Evolutionary conservation across 2,329 filamentous ascomycete genomes (phyloP), one percentile per base, ranked within the genome.

Genomic region (Emmonsiellopsis sp.): DNA sequence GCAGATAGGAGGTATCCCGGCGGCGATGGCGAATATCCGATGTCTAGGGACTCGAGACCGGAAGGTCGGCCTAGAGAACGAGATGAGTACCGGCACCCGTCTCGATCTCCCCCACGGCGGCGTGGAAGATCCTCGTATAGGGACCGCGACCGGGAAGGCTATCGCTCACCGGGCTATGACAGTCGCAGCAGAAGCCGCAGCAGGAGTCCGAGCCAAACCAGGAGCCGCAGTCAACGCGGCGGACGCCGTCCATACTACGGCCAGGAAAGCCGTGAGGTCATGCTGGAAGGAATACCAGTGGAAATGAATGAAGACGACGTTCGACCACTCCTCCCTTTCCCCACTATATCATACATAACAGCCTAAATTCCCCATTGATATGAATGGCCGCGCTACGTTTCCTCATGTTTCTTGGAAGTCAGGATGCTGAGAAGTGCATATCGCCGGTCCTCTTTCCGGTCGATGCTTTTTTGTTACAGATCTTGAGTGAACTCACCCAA

Each of bases 401-500:
- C 49, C 53, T 52, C 53, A 42, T 47, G 17, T 50, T 56, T 59
- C 57, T 58, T 65, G 63, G 51, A 59, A 63, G 61, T 60, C 63
- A 65, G 57, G 56, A 66, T 56, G 64, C 72, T 74, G 67, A 74
- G 69, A 67, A 61, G 57, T 71, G 58, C 58, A 62, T 65, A 58
- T 69, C 64, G 54, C 65, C 65, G 65, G 63, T 49, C 46, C 27
- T 59, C 14, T 55, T 60, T 58, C 65, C 62, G 64, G 64, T 64
- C 59, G 60, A 63, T 61, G 57, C 61, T 61, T 64, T 62, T 59
- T 62, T 61, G 61, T 58, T 71, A 75, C 70, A 82, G 79, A 79
- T 82, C 64, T 72, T 73, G 60, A 71, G 71, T 68, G 78, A 81
- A 71, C 70, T 82, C 60, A 69, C 70, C 59, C 72, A 77, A 59